Conservation (phyloP, 192 early-diverging fungal species). For the Glomus cerebriforme region DNA sequence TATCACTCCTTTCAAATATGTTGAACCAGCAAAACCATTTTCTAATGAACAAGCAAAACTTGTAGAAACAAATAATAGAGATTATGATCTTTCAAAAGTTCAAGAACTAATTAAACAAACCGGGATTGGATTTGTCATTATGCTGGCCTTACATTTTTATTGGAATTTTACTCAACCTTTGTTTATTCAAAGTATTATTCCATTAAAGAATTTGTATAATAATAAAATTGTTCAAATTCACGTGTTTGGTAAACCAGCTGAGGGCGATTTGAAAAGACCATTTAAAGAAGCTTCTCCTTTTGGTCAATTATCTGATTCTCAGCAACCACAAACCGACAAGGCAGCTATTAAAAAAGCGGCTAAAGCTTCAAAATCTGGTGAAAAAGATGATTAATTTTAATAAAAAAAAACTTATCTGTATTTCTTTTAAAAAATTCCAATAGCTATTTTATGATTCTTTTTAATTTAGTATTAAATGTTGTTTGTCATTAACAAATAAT, state of each 20-base stretch:
- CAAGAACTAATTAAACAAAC: slow-evolving; percentile 72
- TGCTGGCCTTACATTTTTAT: slow-evolving; percentile 83
- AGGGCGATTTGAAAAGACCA: slow-evolving; percentile 80
- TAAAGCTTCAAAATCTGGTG: slow-evolving; percentile 43
- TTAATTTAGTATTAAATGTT: too few species aligned
- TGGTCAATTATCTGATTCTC: slow-evolving; percentile 49
- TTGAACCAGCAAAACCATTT: slow-evolving; percentile 67
- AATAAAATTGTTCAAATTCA: slow-evolving; percentile 81
- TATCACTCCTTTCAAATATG: slow-evolving; percentile 75
- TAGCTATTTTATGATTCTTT: too few species aligned
- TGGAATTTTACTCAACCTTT: slow-evolving; percentile 88
- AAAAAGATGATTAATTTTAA: slow-evolving; percentile 5
- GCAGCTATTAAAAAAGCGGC: slow-evolving; percentile 58
- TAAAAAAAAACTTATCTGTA: neutral
- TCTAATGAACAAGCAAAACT: slow-evolving; percentile 48
- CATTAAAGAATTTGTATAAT: slow-evolving; percentile 67
- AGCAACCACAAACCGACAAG: slow-evolving; percentile 53
- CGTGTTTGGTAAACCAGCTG: slow-evolving; percentile 70
- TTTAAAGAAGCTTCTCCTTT: slow-evolving; percentile 81
- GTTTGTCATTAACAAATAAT: too few species aligned
- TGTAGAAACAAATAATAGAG: slow-evolving; percentile 64
- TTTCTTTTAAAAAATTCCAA: too few species aligned
- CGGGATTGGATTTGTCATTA: slow-evolving; percentile 67
- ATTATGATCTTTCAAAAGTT: slow-evolving; percentile 77
- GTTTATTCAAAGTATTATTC: slow-evolving; percentile 82